Base-by-base conservation (phyloP, 306 rosid species). In the Cajanus cajan region DNA sequence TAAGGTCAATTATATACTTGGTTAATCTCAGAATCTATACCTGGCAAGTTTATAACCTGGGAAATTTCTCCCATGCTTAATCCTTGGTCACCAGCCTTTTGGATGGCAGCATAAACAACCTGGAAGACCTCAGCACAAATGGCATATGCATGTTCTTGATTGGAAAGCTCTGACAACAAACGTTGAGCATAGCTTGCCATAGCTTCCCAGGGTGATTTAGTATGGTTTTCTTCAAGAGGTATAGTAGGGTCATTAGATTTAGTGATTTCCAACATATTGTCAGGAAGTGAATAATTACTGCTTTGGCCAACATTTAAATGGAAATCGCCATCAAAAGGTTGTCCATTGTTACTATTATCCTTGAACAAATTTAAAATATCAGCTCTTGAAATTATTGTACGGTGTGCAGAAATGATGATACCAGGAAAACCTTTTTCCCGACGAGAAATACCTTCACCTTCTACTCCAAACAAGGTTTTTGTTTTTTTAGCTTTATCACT, bases 391-490 rank as follows among this genome's bases (percentile, higher is more conserved):
- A 93, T 77, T 83, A 82, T 68, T 28, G 85, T 70, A 51, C 73
- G 87, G 54, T 31, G 43, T 24, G 85, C 87, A 67, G 93, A 87
- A 73, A 91, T 82, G 76, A 71, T 39, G 59, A 93, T 86, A 68
- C 98, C 97, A 1, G 97, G 98, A 86, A 93, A 95, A 82, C 99
- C 99, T 86, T 95, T 93, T 80, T 95, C 99, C 50, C 94, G 88
- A 28, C 99, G 98, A 86, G 97, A 92, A 83, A 90, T 88, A 51
- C 88, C 82, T 87, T 95, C 99, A 84, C 97, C 98, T 83, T 95
- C 99, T 21, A 68, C 80, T 37, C 86, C 88, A 19, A 68, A 85
- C 37, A 72, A 80, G 57, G 90, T 87, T 84, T 92, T 95, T 63
- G 44, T 78, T 58, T 85, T 91, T 81, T 93, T 95, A 54, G 90